Conservation (phyloP, 2,329 filamentous ascomycete species). For the Cytospora piceicola region DNA sequence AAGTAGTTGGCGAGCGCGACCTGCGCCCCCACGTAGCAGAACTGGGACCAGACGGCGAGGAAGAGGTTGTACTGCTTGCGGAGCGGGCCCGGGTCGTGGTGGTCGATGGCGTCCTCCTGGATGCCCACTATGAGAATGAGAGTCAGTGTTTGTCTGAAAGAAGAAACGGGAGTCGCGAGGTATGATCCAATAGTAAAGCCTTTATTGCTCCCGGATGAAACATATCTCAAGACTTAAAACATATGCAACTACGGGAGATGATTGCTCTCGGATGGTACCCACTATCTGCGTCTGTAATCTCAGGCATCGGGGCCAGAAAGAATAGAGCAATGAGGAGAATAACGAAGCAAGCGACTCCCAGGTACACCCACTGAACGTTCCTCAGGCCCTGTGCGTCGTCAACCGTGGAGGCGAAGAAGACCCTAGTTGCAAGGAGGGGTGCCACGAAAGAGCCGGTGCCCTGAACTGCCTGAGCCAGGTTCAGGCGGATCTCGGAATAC, state of each 20-base stretch:
- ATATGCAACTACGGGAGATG: no score
- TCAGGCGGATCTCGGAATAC: slow-evolving; percentile 62
- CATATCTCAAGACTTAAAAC: no score
- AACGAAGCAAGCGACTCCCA: slow-evolving; percentile 65
- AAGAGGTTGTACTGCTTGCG: slow-evolving; percentile 64
- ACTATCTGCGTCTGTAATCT: slow-evolving; percentile 64
- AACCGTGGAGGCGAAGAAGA: slow-evolving; percentile 60
- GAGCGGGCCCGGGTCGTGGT: slow-evolving; percentile 53
- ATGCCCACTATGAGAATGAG: slow-evolving; percentile 45
- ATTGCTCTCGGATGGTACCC: no score
- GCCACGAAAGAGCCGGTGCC: slow-evolving; percentile 61
- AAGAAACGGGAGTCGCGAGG: no score
- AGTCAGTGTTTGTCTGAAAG: no score
- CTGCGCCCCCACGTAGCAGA: slow-evolving; percentile 66
- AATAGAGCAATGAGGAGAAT: slow-evolving; percentile 60
- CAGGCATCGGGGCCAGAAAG: slow-evolving; percentile 55
- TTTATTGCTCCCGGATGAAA: no score
- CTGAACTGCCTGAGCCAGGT: slow-evolving; percentile 62
- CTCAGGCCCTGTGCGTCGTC: slow-evolving; percentile 53
- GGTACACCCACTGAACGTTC: slow-evolving; percentile 68
- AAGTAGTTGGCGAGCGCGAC: slow-evolving; percentile 59
- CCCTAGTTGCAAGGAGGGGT: slow-evolving; percentile 61
- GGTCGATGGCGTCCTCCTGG: slow-evolving; percentile 50
- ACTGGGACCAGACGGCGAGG: slow-evolving; percentile 63
- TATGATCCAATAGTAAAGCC: no score